These are phyloP conservation scores for Xanthoconium stramineum DNA, from an alignment of 768 basidiomycete species.

Conservation along the genomic window DNA sequence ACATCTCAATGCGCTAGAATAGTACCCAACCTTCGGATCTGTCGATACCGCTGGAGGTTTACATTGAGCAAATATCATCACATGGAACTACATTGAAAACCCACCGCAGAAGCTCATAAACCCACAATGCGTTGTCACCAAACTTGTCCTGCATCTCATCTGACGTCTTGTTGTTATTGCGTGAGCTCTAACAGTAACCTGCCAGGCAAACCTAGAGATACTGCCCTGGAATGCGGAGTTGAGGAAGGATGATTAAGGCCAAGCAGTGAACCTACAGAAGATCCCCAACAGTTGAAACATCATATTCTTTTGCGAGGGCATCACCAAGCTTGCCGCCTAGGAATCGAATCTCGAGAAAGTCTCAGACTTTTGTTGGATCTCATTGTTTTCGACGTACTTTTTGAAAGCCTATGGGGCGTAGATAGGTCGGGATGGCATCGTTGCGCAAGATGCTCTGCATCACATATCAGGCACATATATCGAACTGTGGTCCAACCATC, in stretches of 20 bases:
- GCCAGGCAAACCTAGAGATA: constrained; percentile 50
- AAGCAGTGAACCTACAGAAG: constrained; percentile 59
- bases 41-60: constrained; percentile 68
- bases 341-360: constrained; percentile 70
- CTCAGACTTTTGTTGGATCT: constrained; percentile 1
- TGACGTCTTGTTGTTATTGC: constrained; percentile 25
- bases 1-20: background rate
- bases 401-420: constrained; percentile 83
- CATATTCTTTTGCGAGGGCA: constrained; percentile 83
- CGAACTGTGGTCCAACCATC: constrained; percentile 3
- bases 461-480: background rate
- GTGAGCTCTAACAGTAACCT: background rate
- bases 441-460: constrained; percentile 79
- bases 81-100: constrained; percentile 13
- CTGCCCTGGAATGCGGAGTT: constrained; percentile 37
- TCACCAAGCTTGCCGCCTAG: constrained; percentile 93
- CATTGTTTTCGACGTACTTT: constrained; percentile 46
- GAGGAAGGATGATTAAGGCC: background rate
- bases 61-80: background rate
- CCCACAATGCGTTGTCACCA: constrained; percentile 83
- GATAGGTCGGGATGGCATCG: constrained; percentile 77
- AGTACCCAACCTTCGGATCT: constrained; percentile 68
- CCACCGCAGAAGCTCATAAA: constrained; percentile 86
- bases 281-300: constrained; percentile 86
- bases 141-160: constrained; percentile 80